Base-by-base conservation (phyloP, 2,329 filamentous ascomycete genomes). In the Fusarium verticillioides region DNA sequence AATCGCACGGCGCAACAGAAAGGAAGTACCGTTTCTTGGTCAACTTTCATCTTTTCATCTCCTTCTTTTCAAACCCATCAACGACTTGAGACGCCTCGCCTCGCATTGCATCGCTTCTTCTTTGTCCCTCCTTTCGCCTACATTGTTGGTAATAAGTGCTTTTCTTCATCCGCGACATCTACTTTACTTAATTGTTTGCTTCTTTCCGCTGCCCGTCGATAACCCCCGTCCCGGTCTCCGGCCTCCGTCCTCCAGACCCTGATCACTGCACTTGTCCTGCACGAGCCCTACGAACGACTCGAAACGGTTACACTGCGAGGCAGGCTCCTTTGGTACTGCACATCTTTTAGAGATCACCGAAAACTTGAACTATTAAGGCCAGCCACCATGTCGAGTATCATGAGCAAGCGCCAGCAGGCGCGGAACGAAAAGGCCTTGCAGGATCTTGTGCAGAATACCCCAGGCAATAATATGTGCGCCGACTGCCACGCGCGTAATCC, bases 371-470 rank as follows among this genome's bases (percentile, higher is more conserved):
- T 61, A 37, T 49, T 26, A n/a, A 34, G 60, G 52, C 60, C 68
- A 42, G 61, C 46, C 70, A 70, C 53, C 75, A 96, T 95, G 93
- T 89, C 93, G 63, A 88, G 89, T 62, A 87, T 90, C 49, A 87
- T 97, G 82, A 97, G 92, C 87, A 99, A 98, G 89, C 94, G 96
- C 84, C 94, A 98, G 86, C 96, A 98, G 88, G 94, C 93, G 87
- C 95, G 96, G 84, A 98, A 99, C 83, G 96, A 99, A 86, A 94
- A 94, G 81, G 87, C 90, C 63, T 87, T 99, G 75, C 94, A 98
- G 80, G 96, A 98, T 53, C 89, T 99, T 72, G 92, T 98, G 75
- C 93, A 93, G 75, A 90, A 87, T 42, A 78, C 97, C 15, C 90
- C 95, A 13, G 96, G 96, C 66, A 99, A 99, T 85, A 95, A 96